Evolutionary conservation across 306 rosid genomes (phyloP), one percentile per base, ranked within the genome.

Genomic region (Vicia faba): DNA sequence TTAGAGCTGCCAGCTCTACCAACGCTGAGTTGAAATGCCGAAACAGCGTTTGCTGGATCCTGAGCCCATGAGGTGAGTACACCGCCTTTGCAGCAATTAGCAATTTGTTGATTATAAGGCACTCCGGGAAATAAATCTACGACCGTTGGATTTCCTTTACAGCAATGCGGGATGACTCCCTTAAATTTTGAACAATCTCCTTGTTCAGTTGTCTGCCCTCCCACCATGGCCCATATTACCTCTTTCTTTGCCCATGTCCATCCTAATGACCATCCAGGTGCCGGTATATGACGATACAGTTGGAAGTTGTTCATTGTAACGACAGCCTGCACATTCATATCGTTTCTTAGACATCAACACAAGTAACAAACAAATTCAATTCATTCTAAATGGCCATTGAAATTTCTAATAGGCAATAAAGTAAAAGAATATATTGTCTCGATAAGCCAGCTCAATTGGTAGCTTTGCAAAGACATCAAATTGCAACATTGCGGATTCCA

Each of bases 231-330:
- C 98, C 98, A 92, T 69, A 92, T 87, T 41, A 92, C 74, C 83
- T 92, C 98, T 77, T 84, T 89, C 84, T 89, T 89, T 11, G 85
- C 83, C 98, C 97, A 92, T 41, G 86, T 74, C 97, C 97, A 92
- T 36, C 84, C 89, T 9, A 92, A 68, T 1, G 76, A 59, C 98
- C 98, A 92, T 29, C 98, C 98, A 0, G 96, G 98, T 3, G 91
- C 62, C 19, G 85, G 65, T 67, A 92, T 81, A 63, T 92, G 96
- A 16, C 95, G 92, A 53, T 84, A 92, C 63, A 82, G 82, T 64
- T 92, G 98, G 83, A 85, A 92, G 78, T 92, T 92, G 79, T 68
- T 77, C 13, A 92, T n/a, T 9, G 92, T 85, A 54, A 92, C 96
- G 20, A 66, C 75, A 45, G 89, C 96, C 98, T 92, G 82, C 38